Evolutionary conservation across 1,139 yeast genomes (phyloP).

Genomic region (Pichia sp.): DNA sequence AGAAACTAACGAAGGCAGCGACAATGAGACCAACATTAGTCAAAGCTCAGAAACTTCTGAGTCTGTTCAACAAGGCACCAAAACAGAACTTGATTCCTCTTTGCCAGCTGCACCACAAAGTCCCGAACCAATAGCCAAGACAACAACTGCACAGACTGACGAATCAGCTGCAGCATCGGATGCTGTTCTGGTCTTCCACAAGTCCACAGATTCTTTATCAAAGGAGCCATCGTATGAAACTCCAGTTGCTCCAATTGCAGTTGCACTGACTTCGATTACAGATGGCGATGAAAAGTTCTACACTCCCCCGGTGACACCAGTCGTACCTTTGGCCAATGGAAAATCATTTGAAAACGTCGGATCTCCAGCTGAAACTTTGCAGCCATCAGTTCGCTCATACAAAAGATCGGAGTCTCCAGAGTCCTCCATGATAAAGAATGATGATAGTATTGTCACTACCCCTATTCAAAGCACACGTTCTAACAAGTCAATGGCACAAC

Average conservation of each 20-base stretch:
- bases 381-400: neutral
- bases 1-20: neutral
- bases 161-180: conserved; percentile 4
- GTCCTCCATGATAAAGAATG: conserved; percentile 4
- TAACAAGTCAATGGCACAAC: conserved; percentile 30
- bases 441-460: conserved; percentile 2
- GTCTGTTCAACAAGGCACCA: neutral
- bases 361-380: conserved; percentile 2
- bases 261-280: neutral
- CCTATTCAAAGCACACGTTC: conserved; percentile 1
- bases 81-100: neutral
- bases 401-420: conserved; percentile 10
- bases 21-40: neutral
- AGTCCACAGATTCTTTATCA: neutral
- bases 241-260: neutral
- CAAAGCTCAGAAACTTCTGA: neutral
- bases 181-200: conserved; percentile 5
- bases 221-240: neutral
- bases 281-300: conserved; percentile 5
- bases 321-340: neutral
- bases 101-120: neutral
- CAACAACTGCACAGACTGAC: neutral
- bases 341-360: neutral
- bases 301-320: conserved; percentile 13
- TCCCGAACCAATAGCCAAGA: neutral